A percentile compares a stretch with the other conserved stretches of the same genome.
phyloP scores from a whole-genome alignment of 2,329 filamentous ascomycete genomes.

The Botrytis medusae region DNA sequence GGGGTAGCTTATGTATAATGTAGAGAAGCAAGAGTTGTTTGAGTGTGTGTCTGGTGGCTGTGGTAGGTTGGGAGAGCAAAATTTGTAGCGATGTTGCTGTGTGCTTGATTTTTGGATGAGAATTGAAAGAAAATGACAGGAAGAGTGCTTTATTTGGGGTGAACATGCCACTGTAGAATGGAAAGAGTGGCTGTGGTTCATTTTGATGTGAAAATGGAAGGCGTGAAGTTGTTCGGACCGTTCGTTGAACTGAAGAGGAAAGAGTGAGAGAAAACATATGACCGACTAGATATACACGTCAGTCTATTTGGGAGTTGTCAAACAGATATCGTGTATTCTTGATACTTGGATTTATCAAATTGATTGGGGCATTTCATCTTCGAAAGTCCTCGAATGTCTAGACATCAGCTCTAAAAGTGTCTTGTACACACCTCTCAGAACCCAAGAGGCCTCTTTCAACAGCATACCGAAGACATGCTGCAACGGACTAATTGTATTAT shows the following conservation, averaged over 20 bases:
- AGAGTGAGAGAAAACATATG: neutral
- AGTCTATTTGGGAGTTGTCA: neutral
- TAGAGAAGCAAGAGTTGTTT: slow-evolving; percentile 17
- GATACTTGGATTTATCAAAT: neutral
- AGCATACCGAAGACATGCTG: neutral
- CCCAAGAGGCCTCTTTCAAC: neutral
- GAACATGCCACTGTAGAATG: neutral
- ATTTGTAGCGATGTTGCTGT: slow-evolving; percentile 23
- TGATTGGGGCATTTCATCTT: neutral
- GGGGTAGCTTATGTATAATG: neutral
- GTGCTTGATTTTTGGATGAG: slow-evolving; percentile 14
- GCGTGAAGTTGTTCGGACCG: neutral
- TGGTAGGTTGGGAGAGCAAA: slow-evolving; percentile 21
- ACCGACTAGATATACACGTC: neutral
- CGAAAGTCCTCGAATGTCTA: neutral
- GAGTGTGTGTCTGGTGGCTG: neutral
- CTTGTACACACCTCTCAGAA: neutral
- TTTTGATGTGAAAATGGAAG: neutral
- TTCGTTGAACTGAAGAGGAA: neutral
- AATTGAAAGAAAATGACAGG: neutral
- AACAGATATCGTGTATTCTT: neutral
- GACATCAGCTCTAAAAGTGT: neutral
- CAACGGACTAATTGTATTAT: neutral
- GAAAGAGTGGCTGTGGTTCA: neutral
- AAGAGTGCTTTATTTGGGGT: neutral